phyloP scores from a whole-genome alignment of 192 early-diverging fungal species.

The Coemansia brasiliensis region DNA sequence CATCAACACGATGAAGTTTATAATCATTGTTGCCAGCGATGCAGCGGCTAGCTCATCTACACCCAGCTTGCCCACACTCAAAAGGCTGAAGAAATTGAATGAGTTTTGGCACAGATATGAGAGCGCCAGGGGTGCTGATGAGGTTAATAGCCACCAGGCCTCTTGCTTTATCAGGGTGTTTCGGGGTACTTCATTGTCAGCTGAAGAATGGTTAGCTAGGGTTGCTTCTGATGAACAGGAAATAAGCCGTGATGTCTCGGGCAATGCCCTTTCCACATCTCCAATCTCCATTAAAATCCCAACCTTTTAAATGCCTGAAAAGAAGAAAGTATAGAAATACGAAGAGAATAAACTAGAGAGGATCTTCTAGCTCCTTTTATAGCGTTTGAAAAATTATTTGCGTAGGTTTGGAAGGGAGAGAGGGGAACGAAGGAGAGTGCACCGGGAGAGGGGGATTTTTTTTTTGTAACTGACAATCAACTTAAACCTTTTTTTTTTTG shows the following conservation, averaged over 20 bases:
- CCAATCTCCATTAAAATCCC: no score
- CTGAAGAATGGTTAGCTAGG: conserved; percentile 12
- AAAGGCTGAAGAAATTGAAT: conserved; percentile 63
- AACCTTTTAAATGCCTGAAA: no score
- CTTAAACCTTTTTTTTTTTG: no score
- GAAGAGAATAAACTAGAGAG: no score
- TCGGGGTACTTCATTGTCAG: conserved; percentile 28
- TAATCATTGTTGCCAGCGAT: conserved; percentile 68
- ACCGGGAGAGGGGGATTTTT: no score
- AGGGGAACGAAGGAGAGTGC: no score
- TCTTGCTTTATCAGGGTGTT: conserved; percentile 29
- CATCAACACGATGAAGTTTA: conserved; percentile 67
- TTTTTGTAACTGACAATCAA: no score
- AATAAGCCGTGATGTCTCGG: conserved; percentile 9
- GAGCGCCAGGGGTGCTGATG: conserved; percentile 56
- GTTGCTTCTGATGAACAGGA: conserved; percentile 36
- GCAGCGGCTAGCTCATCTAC: conserved; percentile 68
- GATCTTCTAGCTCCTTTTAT: no score
- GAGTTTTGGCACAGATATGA: conserved; percentile 68
- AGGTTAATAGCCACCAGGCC: conserved; percentile 31
- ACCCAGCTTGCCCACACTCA: conserved; percentile 64
- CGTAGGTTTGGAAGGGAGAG: no score
- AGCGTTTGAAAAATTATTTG: no score
- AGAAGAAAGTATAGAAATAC: no score
- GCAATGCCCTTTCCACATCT: not conserved